Conservation (phyloP, 2,329 filamentous ascomycete genomes). For the Colletotrichum caudatum region DNA sequence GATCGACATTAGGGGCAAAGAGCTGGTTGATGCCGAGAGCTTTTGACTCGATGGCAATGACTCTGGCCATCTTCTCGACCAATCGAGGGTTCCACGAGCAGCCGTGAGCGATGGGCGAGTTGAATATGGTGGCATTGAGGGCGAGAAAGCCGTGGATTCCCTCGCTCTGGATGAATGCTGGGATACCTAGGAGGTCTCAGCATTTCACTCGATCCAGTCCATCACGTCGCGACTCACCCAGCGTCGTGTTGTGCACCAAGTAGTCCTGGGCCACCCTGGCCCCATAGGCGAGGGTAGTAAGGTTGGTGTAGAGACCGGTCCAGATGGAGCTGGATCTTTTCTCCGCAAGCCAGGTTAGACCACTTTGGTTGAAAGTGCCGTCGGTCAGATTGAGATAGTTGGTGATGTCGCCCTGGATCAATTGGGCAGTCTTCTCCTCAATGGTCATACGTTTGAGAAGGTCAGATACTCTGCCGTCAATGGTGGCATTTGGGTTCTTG, state of each 20-base stretch:
- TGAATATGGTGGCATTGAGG: conserved; percentile 82
- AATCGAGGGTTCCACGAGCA: conserved; percentile 77
- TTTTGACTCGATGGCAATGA: conserved; percentile 74
- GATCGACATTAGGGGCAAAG: conserved; percentile 77
- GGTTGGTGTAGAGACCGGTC: conserved; percentile 75
- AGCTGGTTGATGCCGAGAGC: conserved; percentile 79
- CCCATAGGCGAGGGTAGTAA: conserved; percentile 71
- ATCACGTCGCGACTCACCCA: conserved; percentile 45
- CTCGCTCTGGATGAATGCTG: conserved; percentile 79
- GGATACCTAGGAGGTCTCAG: conserved; percentile 74
- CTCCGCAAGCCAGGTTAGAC: conserved; percentile 74
- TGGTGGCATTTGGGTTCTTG: conserved; percentile 71
- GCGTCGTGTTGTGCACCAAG: conserved; percentile 61
- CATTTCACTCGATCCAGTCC: conserved; percentile 1
- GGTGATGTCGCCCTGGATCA: conserved; percentile 76
- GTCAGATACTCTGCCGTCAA: conserved; percentile 75
- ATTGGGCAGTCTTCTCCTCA: conserved; percentile 78
- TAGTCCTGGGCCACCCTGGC: conserved; percentile 78
- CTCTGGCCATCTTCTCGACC: conserved; percentile 73
- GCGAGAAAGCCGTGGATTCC: conserved; percentile 80
- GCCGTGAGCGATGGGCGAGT: conserved; percentile 78
- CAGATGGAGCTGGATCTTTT: conserved; percentile 77
- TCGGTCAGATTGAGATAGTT: conserved; percentile 80
- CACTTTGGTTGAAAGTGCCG: conserved; percentile 75
- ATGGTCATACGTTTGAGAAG: conserved; percentile 79